Conservation (phyloP, 805 yeast genomes). For the Saccharomycopsis selenospora region DNA sequence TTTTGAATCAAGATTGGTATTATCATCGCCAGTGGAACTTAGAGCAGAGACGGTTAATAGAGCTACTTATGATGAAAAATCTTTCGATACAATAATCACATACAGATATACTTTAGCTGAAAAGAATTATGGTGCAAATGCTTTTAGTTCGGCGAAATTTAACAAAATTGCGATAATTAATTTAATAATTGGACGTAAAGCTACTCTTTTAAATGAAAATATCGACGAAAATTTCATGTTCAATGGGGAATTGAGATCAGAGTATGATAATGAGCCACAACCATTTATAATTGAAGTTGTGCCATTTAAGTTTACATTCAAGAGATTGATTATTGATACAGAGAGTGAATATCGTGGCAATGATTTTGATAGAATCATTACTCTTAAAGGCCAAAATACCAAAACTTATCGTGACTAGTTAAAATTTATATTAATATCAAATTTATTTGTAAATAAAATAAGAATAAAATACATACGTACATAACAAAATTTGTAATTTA, state of each 20-base stretch:
- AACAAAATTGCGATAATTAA: slow-evolving; percentile 8
- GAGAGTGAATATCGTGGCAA: slow-evolving; percentile 9
- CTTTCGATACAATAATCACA: slow-evolving; percentile 6
- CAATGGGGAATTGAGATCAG: slow-evolving; percentile 3
- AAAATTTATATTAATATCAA: too few relatives aligned
- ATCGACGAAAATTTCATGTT: slow-evolving; percentile 1
- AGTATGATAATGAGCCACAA: slow-evolving; percentile 3
- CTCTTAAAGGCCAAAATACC: slow-evolving; percentile 12
- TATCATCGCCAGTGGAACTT: slow-evolving; percentile 7
- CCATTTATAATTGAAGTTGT: slow-evolving; percentile 15
- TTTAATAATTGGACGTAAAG: slow-evolving; percentile 13
- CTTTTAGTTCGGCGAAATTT: background rate
- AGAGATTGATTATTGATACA: slow-evolving; percentile 7
- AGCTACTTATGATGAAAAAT: background rate
- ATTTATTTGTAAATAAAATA: too few relatives aligned
- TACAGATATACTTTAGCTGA: slow-evolving; percentile 12
- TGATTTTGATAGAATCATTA: slow-evolving; percentile 9
- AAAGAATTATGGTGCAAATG: slow-evolving; percentile 2
- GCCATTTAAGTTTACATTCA: slow-evolving; percentile 8
- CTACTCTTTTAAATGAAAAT: background rate
- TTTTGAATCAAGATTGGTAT: slow-evolving; percentile 7
- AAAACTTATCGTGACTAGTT: slow-evolving; percentile 1
- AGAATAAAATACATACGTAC: background rate
- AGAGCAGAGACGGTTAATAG: background rate
- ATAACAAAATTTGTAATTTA: background rate